phyloP scores from a whole-genome alignment of 2,329 filamentous ascomycete genomes.

The Colletotrichum noveboracense region DNA sequence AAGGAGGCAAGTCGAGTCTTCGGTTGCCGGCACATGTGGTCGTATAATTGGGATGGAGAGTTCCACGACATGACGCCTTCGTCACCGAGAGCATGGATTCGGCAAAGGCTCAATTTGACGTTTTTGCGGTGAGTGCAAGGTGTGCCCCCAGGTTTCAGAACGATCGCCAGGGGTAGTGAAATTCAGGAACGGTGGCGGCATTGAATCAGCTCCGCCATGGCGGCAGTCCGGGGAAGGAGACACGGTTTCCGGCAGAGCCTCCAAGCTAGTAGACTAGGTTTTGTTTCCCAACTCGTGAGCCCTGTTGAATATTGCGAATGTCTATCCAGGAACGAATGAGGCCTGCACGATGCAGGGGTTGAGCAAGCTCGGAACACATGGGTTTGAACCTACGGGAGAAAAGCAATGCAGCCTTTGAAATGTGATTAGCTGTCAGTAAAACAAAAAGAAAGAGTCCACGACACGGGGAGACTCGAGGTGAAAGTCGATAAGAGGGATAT shows the following conservation, averaged over 20 bases:
- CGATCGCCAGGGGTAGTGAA: slow-evolving; percentile 9
- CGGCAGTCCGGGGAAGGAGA: slow-evolving; percentile 7
- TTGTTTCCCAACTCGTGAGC: not conserved
- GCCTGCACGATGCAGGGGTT: not conserved
- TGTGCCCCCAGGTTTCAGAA: slow-evolving; percentile 6
- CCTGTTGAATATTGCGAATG: not conserved
- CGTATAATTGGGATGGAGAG: not conserved
- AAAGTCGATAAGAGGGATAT: not conserved
- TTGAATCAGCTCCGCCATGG: slow-evolving; percentile 1
- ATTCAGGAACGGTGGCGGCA: not conserved
- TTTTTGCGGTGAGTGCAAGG: not conserved
- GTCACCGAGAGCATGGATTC: not conserved
- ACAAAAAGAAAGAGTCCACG: not conserved
- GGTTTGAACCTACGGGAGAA: not conserved
- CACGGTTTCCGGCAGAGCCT: slow-evolving; percentile 21
- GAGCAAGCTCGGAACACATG: not conserved
- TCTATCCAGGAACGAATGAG: not conserved
- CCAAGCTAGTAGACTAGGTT: not conserved
- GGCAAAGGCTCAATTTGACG: not conserved
- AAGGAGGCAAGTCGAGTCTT: not conserved
- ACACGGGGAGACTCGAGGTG: not conserved
- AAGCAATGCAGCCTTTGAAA: not conserved
- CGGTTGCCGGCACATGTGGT: not conserved
- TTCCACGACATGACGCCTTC: not conserved
- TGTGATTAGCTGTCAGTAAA: not conserved